Evolutionary conservation across 768 basidiomycete species (phyloP), one percentile per base, ranked within the genome.

Genomic region (Boletus bicolor): DNA sequence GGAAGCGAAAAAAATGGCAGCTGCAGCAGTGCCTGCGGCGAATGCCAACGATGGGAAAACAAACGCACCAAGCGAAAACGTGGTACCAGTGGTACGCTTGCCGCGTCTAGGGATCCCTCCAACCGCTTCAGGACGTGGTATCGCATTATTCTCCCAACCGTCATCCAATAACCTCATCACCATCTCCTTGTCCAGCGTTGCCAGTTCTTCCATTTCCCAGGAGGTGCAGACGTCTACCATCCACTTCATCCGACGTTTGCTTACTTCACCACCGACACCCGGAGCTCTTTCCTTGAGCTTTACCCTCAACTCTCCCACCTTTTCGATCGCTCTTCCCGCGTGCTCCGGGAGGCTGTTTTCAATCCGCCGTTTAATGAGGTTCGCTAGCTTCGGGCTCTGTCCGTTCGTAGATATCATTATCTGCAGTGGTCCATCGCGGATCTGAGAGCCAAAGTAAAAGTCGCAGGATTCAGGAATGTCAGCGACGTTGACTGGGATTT

Each of bases 361-460:
- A 57, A 98, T 76, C 63, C 72, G 79, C 58, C 80, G 77, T 60
- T 86, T 83, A 51, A 99, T 84, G 62, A 97, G 76, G 58, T 88
- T 88, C 4, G 95, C 93, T 67, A 98, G 79, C 66, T 91, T 87
- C 2, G 97, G 97, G 12, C 93, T 91, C 63, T 90, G 86, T 34
- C 97, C 97, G 57, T 91, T 91, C 4, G 97, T 98, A 17, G 93
- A 95, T 49, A 99, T 85, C 89, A 98, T 89, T 60, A 99, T 84
- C 73, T 97, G 94, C 24, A 99, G 75, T 0, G 95, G 91, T 0
- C 96, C 95, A 57, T 86, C 81, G 32, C 92, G 86, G 56, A 98
- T 85, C 70, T 93, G 91, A 4, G 92, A 89, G 48, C 97, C 97
- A 74, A 98, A 99, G 77, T 95, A 98, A 68, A 99, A 99, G 73